A percentile compares a stretch with the other conserved stretches of the same genome.
These are phyloP conservation scores for Botrytis galanthina DNA, from an alignment of 2,329 filamentous ascomycete species.

Conservation along the genomic window DNA sequence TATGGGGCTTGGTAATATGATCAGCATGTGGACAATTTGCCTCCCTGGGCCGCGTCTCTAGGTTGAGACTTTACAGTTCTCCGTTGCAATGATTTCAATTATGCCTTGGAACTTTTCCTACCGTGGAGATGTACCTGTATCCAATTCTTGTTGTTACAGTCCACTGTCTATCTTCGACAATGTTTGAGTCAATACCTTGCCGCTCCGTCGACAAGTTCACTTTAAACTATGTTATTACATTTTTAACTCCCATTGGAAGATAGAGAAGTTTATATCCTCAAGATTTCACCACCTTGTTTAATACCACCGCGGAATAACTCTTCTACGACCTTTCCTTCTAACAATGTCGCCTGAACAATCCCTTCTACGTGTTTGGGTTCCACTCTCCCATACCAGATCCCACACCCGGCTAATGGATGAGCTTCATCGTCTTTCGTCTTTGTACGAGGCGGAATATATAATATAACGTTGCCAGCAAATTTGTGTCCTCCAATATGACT, in stretches of 20 bases:
- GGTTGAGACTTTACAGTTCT: neutral
- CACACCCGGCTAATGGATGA: slow-evolving; percentile 65
- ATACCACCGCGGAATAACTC: slow-evolving; percentile 74
- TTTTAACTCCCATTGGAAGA: neutral
- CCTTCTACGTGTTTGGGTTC: slow-evolving; percentile 75
- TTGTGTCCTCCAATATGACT: slow-evolving; percentile 84
- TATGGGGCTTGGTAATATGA: neutral
- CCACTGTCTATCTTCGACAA: neutral
- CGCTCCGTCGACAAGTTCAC: neutral
- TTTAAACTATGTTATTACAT: neutral
- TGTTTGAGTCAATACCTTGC: neutral
- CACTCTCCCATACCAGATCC: slow-evolving; percentile 80
- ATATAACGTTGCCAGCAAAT: slow-evolving; percentile 79
- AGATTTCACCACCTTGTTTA: slow-evolving; percentile 51
- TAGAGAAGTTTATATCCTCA: slow-evolving; percentile 29
- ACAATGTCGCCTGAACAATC: slow-evolving; percentile 67
- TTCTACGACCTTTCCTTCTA: slow-evolving; percentile 63
- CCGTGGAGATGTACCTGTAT: neutral
- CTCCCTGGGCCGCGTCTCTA: no score
- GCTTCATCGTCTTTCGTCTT: slow-evolving; percentile 42
- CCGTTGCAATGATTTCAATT: neutral
- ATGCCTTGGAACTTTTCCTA: neutral
- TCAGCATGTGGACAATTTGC: neutral
- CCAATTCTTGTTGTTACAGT: neutral
- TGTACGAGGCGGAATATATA: slow-evolving; percentile 66